Evolutionary conservation across 73 alveolate genomes (phyloP).

Genomic region (Uronychia binucleata): DNA sequence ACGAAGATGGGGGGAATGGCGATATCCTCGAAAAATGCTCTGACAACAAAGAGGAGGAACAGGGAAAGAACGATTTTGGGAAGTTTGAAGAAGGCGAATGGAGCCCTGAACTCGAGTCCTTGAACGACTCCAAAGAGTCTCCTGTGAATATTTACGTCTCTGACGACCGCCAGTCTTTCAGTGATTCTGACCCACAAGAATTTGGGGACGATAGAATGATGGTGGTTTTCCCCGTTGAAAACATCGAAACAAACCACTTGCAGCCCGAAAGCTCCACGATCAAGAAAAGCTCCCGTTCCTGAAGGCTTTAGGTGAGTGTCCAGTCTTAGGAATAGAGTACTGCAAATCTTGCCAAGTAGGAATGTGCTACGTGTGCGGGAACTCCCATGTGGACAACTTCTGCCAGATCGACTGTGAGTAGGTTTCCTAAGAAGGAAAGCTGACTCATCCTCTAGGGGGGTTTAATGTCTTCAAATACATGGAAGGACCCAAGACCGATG

Average conservation of each 20-base stretch:
- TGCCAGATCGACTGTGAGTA: constrained; percentile 34
- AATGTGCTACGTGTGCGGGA: constrained; percentile 67
- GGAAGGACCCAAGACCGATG: constrained; percentile 59
- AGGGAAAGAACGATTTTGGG: background rate
- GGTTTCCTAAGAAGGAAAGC: background rate
- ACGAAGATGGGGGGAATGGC: background rate
- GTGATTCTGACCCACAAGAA: background rate
- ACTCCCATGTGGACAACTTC: constrained; percentile 49
- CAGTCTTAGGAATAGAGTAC: constrained; percentile 15
- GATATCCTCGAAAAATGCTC: background rate
- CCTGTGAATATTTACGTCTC: too few relatives aligned
- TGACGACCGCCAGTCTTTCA: too few relatives aligned
- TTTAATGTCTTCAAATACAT: constrained; percentile 52
- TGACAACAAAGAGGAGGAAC: background rate
- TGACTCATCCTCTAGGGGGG: constrained; percentile 52
- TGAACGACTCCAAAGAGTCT: too few relatives aligned
- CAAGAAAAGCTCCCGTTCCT: constrained; percentile 44
- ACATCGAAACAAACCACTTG: constrained; percentile 5
- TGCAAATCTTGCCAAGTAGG: constrained; percentile 59
- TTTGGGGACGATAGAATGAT: background rate
- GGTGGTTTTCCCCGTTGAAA: background rate
- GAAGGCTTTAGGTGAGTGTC: constrained; percentile 24
- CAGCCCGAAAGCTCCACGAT: constrained; percentile 50
- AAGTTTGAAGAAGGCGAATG: background rate
- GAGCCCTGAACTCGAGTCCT: too few relatives aligned